Evolutionary conservation across 2,329 filamentous ascomycete genomes (phyloP).

Genomic region (Paecilomyces fulvus): DNA sequence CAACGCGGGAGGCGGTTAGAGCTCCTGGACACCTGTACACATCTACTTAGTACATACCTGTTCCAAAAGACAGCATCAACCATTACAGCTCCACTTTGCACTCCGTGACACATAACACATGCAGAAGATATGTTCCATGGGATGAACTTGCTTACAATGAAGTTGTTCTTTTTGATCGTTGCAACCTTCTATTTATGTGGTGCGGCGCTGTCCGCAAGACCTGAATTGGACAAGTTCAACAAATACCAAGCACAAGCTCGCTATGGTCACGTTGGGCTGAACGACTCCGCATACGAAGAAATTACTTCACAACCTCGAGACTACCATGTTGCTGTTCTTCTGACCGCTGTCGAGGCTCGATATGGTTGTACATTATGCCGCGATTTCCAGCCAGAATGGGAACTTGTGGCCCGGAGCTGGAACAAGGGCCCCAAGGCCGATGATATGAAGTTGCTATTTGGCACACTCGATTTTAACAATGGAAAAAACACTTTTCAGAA

Average conservation of each 20-base stretch:
- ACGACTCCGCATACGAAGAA: slow-evolving; percentile 65
- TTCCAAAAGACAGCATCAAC: not conserved
- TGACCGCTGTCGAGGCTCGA: slow-evolving; percentile 76
- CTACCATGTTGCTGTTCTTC: slow-evolving; percentile 70
- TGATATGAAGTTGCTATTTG: slow-evolving; percentile 57
- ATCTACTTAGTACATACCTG: not conserved
- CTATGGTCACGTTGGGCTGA: slow-evolving; percentile 64
- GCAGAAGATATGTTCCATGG: not conserved
- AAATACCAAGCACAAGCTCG: slow-evolving; percentile 62
- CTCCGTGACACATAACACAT: not conserved
- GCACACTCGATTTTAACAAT: slow-evolving; percentile 77
- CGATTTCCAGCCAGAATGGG: slow-evolving; percentile 93
- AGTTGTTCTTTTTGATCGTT: slow-evolving; percentile 18
- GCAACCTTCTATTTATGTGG: slow-evolving; percentile 33
- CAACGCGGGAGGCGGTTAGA: not conserved
- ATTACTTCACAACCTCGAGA: slow-evolving; percentile 72
- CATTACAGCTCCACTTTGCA: not conserved
- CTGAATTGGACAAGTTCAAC: slow-evolving; percentile 58
- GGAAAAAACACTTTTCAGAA: slow-evolving; percentile 80
- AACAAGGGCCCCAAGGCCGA: slow-evolving; percentile 63
- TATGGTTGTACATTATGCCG: slow-evolving; percentile 81
- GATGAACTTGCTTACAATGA: slow-evolving; percentile 21
- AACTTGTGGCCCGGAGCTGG: slow-evolving; percentile 80
- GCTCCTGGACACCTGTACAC: not conserved
- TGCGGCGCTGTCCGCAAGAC: slow-evolving; percentile 39